Evolutionary conservation across 2,329 filamentous ascomycete species (phyloP), one percentile per base, ranked within the genome.

Genomic region (Falciphora oryzae): DNA sequence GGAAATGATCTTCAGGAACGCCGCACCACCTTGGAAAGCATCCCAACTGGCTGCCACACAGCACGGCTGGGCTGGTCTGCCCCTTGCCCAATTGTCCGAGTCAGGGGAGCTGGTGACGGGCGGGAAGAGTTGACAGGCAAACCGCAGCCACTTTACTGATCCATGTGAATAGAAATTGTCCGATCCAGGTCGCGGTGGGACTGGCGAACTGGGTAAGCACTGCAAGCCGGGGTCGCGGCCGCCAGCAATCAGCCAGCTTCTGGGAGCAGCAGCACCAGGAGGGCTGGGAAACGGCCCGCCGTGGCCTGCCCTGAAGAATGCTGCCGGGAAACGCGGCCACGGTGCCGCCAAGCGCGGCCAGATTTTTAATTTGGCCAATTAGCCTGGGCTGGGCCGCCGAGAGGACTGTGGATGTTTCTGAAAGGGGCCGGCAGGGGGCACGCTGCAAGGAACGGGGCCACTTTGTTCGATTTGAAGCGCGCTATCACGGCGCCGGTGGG

Each of bases 311-410:
- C 44, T 53, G 44, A 25, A 53, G 44, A 53, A 25, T 25, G 44
- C 44, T 18, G 22, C 18, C 44, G 22, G 44, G 7, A n/a, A 22
- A 53, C 22, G n/a, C 22, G n/a, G 7, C n/a, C 44, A 53, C 22
- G 58, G 61, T 63, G 31, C 61, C 61, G 61, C 61, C 61, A 63
- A 63, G 61, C 27, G 22, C n/a, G 18, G 13, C 35, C 53, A 28
- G 38, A 35, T 27, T 32, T 63, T 63, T 63, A 35, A 63, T 63
- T 63, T 63, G 61, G 11, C 61, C 61, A 63, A 63, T 63, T 63
- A 63, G 61, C 50, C 61, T 63, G 25, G 53, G 27, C 56, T 57
- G 44, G 53, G 61, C 44, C 28, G 50, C 58, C 25, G 27, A 29
- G 28, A 25, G 29, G 35, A 13, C 59, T 6, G 22, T 44, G 32